Conservation (phyloP, 495 filamentous ascomycete genomes). For the Parathielavia hyrcaniae region DNA sequence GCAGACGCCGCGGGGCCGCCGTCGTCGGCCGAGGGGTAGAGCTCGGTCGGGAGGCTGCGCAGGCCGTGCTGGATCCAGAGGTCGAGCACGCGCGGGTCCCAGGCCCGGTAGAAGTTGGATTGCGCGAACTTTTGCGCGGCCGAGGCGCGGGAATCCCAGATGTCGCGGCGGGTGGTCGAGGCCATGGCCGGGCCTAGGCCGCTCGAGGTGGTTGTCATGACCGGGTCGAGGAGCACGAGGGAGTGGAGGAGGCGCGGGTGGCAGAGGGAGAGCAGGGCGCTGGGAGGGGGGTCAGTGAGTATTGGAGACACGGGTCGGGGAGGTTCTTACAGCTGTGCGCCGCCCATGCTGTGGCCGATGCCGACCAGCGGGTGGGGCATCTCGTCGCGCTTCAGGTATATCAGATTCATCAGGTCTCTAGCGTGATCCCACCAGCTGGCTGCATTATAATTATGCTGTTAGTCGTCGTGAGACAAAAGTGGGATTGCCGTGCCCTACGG, state of each 20-base stretch:
- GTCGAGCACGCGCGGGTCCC: slow-evolving; percentile 68
- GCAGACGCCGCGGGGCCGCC: not conserved
- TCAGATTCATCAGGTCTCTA: slow-evolving; percentile 78
- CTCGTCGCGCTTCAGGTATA: slow-evolving; percentile 73
- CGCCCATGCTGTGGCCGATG: slow-evolving; percentile 87
- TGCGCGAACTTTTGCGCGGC: slow-evolving; percentile 55
- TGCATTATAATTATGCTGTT: slow-evolving; percentile 38
- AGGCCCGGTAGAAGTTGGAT: slow-evolving; percentile 61
- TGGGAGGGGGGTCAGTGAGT: not conserved
- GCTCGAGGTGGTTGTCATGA: slow-evolving; percentile 42
- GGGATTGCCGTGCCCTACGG: slow-evolving; percentile 43
- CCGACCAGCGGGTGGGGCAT: slow-evolving; percentile 89
- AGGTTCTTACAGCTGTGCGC: slow-evolving; percentile 22
- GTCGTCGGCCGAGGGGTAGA: slow-evolving; percentile 54
- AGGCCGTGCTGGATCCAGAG: slow-evolving; percentile 61
- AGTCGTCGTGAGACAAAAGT: not conserved
- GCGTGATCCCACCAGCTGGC: slow-evolving; percentile 82
- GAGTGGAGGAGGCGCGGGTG: slow-evolving; percentile 78
- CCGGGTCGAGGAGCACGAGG: slow-evolving; percentile 74
- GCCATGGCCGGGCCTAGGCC: slow-evolving; percentile 27
- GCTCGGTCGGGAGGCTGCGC: slow-evolving; percentile 43
- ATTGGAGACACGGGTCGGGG: not conserved
- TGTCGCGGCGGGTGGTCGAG: slow-evolving; percentile 56
- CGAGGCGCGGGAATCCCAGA: slow-evolving; percentile 61
- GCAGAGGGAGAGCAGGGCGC: slow-evolving; percentile 51